Evolutionary conservation across 1,284 basidiomycete species (phyloP).

Genomic region (Apiotrichum veenhuisii): DNA sequence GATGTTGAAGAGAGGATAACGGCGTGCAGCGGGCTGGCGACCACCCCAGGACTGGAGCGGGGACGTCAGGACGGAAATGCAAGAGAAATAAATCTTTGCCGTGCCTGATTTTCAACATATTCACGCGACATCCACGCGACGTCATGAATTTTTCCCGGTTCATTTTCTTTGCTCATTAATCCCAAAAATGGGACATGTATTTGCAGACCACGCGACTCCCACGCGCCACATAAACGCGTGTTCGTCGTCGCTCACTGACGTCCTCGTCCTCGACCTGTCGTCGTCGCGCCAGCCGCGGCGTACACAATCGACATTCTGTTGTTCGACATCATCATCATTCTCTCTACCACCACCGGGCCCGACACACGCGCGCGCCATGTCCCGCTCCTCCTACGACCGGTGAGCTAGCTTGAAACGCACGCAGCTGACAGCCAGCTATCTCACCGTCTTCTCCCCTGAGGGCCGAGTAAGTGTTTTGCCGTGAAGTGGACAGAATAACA

Average conservation of each 20-base stretch:
- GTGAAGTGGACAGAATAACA: not conserved
- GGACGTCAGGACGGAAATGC: not conserved
- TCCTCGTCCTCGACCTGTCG: conserved; percentile 7
- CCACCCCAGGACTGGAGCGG: not conserved
- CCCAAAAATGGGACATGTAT: not conserved
- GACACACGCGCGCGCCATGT: conserved; percentile 27
- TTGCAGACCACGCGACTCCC: not conserved
- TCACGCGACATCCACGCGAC: not conserved
- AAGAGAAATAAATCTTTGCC: not conserved
- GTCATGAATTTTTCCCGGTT: not conserved
- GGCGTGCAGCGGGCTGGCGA: not conserved
- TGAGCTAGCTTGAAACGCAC: conserved; percentile 11
- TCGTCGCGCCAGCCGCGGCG: not conserved
- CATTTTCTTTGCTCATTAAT: not conserved
- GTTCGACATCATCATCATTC: not conserved
- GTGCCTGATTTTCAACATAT: too few relatives aligned
- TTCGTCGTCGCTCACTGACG: conserved; percentile 15
- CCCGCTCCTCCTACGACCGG: conserved; percentile 50
- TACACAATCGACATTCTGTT: not conserved
- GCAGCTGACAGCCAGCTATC: conserved; percentile 44
- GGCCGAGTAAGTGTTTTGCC: conserved; percentile 38
- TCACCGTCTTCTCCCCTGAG: conserved; percentile 54
- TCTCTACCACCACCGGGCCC: not conserved
- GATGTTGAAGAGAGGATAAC: too few relatives aligned
- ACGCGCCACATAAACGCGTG: conserved; percentile 8